Evolutionary conservation across 225 moss, liverwort and hornwort species (phyloP).

Genomic region (Lunularia cruciata): DNA sequence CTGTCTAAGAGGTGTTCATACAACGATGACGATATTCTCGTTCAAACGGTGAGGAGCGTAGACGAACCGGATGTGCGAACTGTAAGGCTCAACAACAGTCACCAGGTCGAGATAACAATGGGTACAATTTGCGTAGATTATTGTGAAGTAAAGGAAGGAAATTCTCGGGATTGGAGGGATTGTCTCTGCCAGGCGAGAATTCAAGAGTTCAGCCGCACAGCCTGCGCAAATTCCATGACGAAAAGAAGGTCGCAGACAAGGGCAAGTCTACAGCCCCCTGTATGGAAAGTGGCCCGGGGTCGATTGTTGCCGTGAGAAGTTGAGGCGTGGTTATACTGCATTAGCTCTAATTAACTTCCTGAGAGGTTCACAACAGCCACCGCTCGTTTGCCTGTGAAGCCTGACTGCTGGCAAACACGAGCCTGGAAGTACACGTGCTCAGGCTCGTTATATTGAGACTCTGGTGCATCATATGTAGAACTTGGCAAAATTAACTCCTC

Average conservation of each 20-base stretch:
- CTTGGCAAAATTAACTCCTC: constrained; percentile 10
- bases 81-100: too few species aligned
- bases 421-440: neutral
- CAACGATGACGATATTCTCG: too few species aligned
- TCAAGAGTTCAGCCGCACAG: neutral
- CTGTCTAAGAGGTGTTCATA: too few species aligned
- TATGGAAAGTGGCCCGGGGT: neutral
- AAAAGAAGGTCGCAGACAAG: neutral
- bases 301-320: neutral
- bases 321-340: neutral
- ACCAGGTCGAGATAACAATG: too few species aligned
- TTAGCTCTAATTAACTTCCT: neutral
- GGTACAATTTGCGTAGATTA: too few species aligned
- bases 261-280: neutral
- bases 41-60: too few species aligned
- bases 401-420: neutral
- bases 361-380: neutral
- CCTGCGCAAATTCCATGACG: constrained; percentile 5
- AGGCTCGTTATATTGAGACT: neutral
- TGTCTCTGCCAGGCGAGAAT: neutral
- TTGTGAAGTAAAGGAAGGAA: too few species aligned
- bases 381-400: too few species aligned
- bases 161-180: neutral
- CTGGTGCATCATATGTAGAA: neutral
- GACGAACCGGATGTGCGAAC: too few species aligned